Evolutionary conservation across 176 grass and related monocot genomes (phyloP), one percentile per base, ranked within the genome.

Genomic region (Poa pratensis): DNA sequence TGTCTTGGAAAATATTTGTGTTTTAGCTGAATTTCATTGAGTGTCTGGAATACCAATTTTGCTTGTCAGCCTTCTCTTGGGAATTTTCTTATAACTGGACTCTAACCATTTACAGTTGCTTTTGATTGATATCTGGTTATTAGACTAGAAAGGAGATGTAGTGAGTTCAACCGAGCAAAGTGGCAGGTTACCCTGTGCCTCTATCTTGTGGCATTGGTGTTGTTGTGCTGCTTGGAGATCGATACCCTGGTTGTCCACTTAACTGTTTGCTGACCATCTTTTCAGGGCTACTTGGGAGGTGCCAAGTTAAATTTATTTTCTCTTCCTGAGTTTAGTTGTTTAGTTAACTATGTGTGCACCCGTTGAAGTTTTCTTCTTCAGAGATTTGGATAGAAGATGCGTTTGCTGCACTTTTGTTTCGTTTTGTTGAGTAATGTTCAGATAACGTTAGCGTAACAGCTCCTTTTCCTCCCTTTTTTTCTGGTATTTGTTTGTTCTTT

Each of bases 111-210:
- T 65, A 16, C 10, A 7, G 7, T 19, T 66, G 28, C 28, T 66
- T 66, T 35, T 74, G 71, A 73, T 73, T 50, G 23, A 3, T 48
- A 26, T 73, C n/a, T 72, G 69, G 15, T 48, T 48, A 48, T 37
- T 77, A 37, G 51, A 35, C 11, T 76, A 35, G 50, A 55, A n/a
- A 18, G 5, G 42, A 73, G 42, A 27, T 15, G 40, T 60, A 59
- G 0, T 24, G 75, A 28, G 15, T 80, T 80, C 62, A 43, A 0
- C 54, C 55, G 81, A 83, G 69, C 19, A 75, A 83, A 83, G 61
- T 83, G 81, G 69, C 81, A 83, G 81, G 69, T 83, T 83, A 83
- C 81, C 26, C 69, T 62, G 75, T 83, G 81, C 69, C 81, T 75
- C 9, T 58, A 16, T 13, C 54, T 60, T 24, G 15, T 83, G 81